Conservation (phyloP, 2,329 filamentous ascomycete genomes). For the Basipetospora chlamydospora region DNA sequence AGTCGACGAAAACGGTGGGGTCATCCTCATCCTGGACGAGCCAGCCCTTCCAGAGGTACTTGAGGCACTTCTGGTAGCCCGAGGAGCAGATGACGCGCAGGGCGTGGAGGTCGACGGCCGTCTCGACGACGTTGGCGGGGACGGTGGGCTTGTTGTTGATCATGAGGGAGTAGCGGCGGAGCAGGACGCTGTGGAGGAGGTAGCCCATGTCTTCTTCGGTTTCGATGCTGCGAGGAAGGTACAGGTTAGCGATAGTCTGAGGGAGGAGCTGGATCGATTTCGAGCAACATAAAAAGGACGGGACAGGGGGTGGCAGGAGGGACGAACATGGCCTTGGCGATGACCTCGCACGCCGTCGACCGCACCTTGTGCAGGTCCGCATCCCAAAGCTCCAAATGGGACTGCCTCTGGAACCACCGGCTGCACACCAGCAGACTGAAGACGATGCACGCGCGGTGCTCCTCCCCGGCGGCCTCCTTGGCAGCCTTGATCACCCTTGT, state of each 20-base stretch:
- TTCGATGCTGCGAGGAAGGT: constrained; percentile 52
- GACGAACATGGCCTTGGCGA: constrained; percentile 60
- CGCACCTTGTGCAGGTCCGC: constrained; percentile 68
- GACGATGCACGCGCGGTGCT: constrained; percentile 67
- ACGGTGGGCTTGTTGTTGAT: constrained; percentile 55
- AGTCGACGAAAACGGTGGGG: constrained; percentile 77
- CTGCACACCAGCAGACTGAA: constrained; percentile 64
- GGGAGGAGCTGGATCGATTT: background rate
- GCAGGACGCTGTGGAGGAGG: constrained; percentile 64
- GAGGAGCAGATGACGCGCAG: constrained; percentile 78
- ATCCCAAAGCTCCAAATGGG: constrained; percentile 77
- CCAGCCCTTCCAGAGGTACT: constrained; percentile 90
- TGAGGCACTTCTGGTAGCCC: constrained; percentile 91
- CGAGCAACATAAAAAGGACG: too few relatives aligned
- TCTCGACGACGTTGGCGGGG: constrained; percentile 81
- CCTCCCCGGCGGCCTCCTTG: constrained; percentile 61
- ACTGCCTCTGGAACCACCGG: constrained; percentile 66
- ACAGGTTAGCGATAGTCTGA: too few relatives aligned
- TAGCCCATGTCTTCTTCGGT: constrained; percentile 64
- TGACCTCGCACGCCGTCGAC: constrained; percentile 73
- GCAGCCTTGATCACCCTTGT: constrained; percentile 65
- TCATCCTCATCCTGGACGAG: constrained; percentile 91
- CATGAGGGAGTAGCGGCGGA: constrained; percentile 79
- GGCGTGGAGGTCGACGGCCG: constrained; percentile 84
- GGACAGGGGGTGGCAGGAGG: background rate